Percentiles rank a stretch among this genome's conserved stretches.
Evolutionary conservation across 441 rosid species (phyloP).

Genomic region (Hypseocharis bilobata): DNA sequence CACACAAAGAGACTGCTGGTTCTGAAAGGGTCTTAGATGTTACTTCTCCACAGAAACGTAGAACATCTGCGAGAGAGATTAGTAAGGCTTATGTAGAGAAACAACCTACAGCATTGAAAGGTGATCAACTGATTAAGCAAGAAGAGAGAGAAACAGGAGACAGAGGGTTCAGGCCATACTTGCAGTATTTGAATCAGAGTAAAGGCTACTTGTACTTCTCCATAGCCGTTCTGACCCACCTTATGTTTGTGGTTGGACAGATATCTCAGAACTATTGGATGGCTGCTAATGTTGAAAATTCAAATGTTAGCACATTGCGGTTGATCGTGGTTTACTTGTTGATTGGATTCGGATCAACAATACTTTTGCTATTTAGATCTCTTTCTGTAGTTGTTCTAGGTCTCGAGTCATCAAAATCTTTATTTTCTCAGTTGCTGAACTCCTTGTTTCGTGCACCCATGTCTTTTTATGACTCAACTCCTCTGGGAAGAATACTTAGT

Average conservation of each 20-base stretch:
- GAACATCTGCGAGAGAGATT: slow-evolving; percentile 42
- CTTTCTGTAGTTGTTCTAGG: slow-evolving; percentile 45
- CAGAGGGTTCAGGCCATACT: slow-evolving; percentile 64
- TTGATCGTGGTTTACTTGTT: slow-evolving; percentile 61
- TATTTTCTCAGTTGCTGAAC: slow-evolving; percentile 69
- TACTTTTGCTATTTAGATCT: slow-evolving; percentile 50
- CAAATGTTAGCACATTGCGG: slow-evolving; percentile 48
- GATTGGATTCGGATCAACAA: slow-evolving; percentile 44
- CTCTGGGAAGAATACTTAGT: slow-evolving; percentile 87
- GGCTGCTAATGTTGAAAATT: slow-evolving; percentile 83
- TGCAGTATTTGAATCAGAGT: slow-evolving; percentile 58
- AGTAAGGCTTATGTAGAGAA: slow-evolving; percentile 35
- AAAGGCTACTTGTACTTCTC: slow-evolving; percentile 69
- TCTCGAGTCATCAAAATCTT: slow-evolving; percentile 58
- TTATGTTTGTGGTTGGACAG: slow-evolving; percentile 50
- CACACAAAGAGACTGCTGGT: slow-evolving; percentile 92
- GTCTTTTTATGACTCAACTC: slow-evolving; percentile 91
- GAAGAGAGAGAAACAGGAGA: slow-evolving; percentile 86
- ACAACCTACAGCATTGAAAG: slow-evolving; percentile 37
- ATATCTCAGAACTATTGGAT: slow-evolving; percentile 78
- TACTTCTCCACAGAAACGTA: slow-evolving; percentile 25
- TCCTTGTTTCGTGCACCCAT: slow-evolving; percentile 90
- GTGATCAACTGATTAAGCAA: slow-evolving; percentile 62
- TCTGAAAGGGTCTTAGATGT: slow-evolving; percentile 46
- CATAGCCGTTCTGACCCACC: slow-evolving; percentile 38